These are phyloP conservation scores for Diddensiella transvaalensis DNA, from an alignment of 805 yeast genomes.

Conservation along the genomic window DNA sequence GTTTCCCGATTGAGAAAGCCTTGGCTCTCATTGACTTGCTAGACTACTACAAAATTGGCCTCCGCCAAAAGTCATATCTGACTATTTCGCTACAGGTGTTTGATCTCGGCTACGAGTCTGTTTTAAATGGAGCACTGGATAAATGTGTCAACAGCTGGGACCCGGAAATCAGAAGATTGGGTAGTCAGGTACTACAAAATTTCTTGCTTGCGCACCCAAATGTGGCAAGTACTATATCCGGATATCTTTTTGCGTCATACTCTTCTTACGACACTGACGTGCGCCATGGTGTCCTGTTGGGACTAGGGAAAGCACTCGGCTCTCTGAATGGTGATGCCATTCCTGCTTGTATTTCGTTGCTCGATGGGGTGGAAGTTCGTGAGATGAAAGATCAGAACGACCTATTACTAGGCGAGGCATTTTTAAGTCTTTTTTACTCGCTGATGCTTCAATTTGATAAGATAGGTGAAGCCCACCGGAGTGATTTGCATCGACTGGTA, in stretches of 20 bases:
- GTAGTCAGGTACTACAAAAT: conserved; percentile 37
- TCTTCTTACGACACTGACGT: conserved; percentile 15
- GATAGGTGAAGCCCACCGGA: conserved; percentile 1
- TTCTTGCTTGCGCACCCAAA: neutral
- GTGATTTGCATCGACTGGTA: neutral
- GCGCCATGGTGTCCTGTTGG: conserved; percentile 26
- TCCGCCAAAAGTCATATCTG: conserved; percentile 40
- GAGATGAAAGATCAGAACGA: conserved; percentile 16
- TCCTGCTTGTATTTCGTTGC: neutral
- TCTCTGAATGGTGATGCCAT: neutral
- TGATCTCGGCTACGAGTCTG: conserved; percentile 17
- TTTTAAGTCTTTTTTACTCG: conserved; percentile 26
- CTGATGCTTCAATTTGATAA: neutral
- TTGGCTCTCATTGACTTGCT: conserved; percentile 53
- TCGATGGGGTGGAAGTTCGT: conserved; percentile 8
- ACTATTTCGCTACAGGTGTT: conserved; percentile 33
- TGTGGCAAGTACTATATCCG: neutral
- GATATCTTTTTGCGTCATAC: neutral
- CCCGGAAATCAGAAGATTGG: conserved; percentile 41
- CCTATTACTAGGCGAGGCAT: conserved; percentile 38
- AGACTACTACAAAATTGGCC: conserved; percentile 48
- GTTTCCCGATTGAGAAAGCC: conserved; percentile 32
- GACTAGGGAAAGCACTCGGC: conserved; percentile 24
- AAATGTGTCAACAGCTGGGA: conserved; percentile 39
- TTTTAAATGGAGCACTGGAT: conserved; percentile 32